phyloP scores from a whole-genome alignment of 495 filamentous ascomycete genomes.

The Aspergillus sparsus region DNA sequence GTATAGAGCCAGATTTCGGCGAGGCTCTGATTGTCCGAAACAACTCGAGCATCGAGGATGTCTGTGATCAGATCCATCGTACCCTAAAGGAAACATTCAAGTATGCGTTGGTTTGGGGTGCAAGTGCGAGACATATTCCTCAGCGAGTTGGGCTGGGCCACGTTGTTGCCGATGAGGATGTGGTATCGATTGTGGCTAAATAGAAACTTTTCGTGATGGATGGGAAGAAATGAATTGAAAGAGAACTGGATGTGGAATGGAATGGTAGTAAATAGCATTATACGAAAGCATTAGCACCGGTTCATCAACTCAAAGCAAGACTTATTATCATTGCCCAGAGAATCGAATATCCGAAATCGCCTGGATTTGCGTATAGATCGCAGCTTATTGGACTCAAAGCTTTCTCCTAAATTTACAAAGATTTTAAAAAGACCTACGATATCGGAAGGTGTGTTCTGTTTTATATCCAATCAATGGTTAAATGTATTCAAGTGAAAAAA shows the following conservation, averaged over 20 bases:
- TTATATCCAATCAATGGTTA: no score
- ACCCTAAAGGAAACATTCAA: conserved; percentile 98
- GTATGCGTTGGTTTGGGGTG: conserved; percentile 97
- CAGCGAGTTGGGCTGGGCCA: conserved; percentile 91
- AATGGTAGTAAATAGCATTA: no score
- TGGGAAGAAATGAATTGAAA: neutral
- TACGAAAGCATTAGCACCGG: no score
- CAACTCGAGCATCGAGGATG: conserved; percentile 90
- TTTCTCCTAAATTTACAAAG: no score
- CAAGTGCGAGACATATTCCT: conserved; percentile 90
- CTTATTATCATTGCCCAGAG: no score
- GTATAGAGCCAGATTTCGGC: conserved; percentile 83
- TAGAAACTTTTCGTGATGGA: conserved; percentile 25
- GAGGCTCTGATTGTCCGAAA: conserved; percentile 92
- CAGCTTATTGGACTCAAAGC: no score
- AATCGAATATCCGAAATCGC: no score
- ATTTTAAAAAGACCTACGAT: no score
- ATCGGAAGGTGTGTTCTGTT: no score
- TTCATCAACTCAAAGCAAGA: no score
- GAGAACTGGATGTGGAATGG: neutral
- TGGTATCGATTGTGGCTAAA: conserved; percentile 82
- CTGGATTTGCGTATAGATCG: no score
- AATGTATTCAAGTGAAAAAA: conserved; percentile 11
- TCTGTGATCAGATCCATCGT: conserved; percentile 93
- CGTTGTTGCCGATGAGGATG: conserved; percentile 90